Evolutionary conservation across 192 early-diverging fungal genomes (phyloP), one percentile per base, ranked within the genome.

Genomic region (Chytriomyces hyalinus): DNA sequence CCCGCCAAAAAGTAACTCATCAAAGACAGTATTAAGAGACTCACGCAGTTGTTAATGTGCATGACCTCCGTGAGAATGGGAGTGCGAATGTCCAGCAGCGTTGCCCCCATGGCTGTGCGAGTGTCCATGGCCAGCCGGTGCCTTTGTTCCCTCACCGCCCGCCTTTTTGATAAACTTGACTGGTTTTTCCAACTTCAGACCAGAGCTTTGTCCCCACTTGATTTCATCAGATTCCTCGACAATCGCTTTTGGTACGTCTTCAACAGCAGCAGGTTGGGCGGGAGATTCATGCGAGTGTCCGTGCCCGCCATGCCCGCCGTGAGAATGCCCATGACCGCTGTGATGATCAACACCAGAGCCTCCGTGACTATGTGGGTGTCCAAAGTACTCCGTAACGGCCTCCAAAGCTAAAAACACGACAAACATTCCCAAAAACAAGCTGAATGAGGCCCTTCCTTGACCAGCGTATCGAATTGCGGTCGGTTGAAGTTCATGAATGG

Each of bases 401-500:
- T 86, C 85, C 28, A 86, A 57, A 17, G 83, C 83, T 6, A 36
- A 65, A 78, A 86, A 86, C 64, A 83, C 84, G 44, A 84, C 81
- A 8, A 82, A 72, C 85, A 86, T 86, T 9, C 85, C 87, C 6
- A 49, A 61, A 75, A 85, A 87, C 51, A 88, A 79, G 43, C 80
- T 77, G 6, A 80, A 47, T 0, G 84, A 78, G 4, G 87, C 80
- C 15, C 48, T 48, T 7, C 24, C 77, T 65, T 83, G 84, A 53
- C 87, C 87, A 46, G 83, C 73, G 65, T 80, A 88, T 64, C 81
- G 64, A 44, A 88, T 82, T 17, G 85, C 82, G 9, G 81, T 85
- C 3, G 87, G 87, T 49, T 80, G 81, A 20, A 88, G 74, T 70
- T 88, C 87, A 65, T 88, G 81, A 3, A 88, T 77, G 4, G 85